Conservation (phyloP, 2,329 filamentous ascomycete species). For the Epichloe brachyelytri region DNA sequence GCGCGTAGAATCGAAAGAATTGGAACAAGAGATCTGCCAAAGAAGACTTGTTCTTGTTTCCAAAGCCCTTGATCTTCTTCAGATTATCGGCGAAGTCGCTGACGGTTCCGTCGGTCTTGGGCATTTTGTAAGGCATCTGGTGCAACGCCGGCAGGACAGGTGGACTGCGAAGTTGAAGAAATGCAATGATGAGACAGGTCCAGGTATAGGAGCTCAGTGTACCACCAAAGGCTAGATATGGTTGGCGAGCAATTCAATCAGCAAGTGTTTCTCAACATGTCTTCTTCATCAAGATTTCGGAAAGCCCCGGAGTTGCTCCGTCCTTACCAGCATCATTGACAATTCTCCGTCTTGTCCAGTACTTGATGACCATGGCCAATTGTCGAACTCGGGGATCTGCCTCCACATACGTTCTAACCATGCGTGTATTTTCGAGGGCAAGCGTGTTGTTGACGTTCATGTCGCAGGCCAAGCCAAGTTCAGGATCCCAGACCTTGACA, state of each 20-base stretch:
- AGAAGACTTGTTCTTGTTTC: constrained; percentile 66
- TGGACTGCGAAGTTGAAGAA: constrained; percentile 75
- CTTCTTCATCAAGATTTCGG: background rate
- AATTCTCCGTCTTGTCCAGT: constrained; percentile 88
- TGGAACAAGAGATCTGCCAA: constrained; percentile 81
- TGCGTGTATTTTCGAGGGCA: constrained; percentile 88
- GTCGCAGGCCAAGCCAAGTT: constrained; percentile 78
- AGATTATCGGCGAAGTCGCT: constrained; percentile 83
- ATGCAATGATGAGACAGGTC: constrained; percentile 97
- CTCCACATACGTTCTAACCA: constrained; percentile 95
- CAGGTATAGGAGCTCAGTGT: constrained; percentile 97
- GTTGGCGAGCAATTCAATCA: constrained; percentile 7
- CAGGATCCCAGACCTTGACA: constrained; percentile 97
- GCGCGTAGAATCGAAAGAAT: constrained; percentile 90
- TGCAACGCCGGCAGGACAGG: constrained; percentile 80
- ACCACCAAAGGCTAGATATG: constrained; percentile 61
- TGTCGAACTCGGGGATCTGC: constrained; percentile 83
- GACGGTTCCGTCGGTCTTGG: constrained; percentile 49
- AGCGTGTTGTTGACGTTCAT: constrained; percentile 98
- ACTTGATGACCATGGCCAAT: constrained; percentile 91
- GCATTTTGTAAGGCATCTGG: constrained; percentile 38
- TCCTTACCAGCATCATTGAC: constrained; percentile 83
- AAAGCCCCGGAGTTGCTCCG: background rate
- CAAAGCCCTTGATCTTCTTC: constrained; percentile 59
- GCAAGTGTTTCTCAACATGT: constrained; percentile 1